These are phyloP conservation scores for Colletotrichum spinosum DNA, from an alignment of 2,329 filamentous ascomycete genomes.

Conservation along the genomic window DNA sequence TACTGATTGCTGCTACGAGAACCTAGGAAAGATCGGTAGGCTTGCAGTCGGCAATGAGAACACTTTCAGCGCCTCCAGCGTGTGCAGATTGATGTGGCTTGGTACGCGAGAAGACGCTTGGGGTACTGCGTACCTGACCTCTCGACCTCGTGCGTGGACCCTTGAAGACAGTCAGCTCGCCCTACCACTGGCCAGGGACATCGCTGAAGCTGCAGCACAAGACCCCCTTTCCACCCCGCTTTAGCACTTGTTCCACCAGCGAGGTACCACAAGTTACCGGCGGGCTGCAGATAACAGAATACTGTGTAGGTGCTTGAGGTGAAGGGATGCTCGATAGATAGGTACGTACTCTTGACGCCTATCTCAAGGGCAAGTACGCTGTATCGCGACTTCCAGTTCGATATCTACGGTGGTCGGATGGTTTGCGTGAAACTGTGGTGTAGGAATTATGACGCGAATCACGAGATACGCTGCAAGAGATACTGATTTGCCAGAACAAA, in stretches of 20 bases:
- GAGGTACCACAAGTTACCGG: constrained; percentile 21
- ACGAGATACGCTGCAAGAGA: too few relatives aligned
- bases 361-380: constrained; percentile 26
- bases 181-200: constrained; percentile 30
- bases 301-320: background rate
- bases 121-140: constrained; percentile 27
- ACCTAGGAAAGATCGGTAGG: background rate
- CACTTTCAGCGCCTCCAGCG: constrained; percentile 5
- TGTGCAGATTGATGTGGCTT: constrained; percentile 13
- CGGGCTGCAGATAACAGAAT: background rate
- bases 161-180: constrained; percentile 28
- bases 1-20: background rate
- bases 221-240: constrained; percentile 19
- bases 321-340: background rate
- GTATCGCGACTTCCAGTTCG: background rate
- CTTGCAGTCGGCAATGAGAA: constrained; percentile 1
- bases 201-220: constrained; percentile 20
- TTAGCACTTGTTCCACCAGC: constrained; percentile 13
- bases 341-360: constrained; percentile 20
- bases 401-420: too few relatives aligned
- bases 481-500: background rate
- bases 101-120: constrained; percentile 12
- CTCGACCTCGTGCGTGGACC: constrained; percentile 32
- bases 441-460: too few relatives aligned
- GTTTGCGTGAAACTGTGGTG: too few relatives aligned